phyloP scores from a whole-genome alignment of 768 basidiomycete species.

The Suillus subluteus region DNA sequence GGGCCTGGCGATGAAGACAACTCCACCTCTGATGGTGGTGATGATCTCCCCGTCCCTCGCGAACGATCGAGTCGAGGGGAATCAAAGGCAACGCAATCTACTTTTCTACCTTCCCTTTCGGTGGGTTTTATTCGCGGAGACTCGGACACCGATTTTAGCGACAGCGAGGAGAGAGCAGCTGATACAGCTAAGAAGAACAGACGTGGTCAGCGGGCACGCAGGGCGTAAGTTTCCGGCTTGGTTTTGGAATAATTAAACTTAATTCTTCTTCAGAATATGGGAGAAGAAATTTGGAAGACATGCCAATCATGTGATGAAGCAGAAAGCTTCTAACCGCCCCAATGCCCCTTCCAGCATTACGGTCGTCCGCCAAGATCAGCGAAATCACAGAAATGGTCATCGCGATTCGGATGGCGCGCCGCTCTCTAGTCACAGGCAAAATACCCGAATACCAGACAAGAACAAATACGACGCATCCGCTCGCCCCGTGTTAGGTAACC shows the following conservation, averaged over 20 bases:
- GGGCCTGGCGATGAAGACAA: conserved; percentile 37
- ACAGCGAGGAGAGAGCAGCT: conserved; percentile 57
- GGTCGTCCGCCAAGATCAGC: conserved; percentile 21
- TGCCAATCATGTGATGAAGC: conserved; percentile 89
- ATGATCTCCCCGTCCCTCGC: conserved; percentile 20
- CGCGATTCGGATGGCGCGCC: conserved; percentile 19
- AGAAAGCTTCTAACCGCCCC: conserved; percentile 24
- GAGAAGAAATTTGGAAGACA: conserved; percentile 93
- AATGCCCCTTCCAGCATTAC: conserved; percentile 10
- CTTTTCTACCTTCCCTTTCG: conserved; percentile 88
- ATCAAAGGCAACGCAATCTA: conserved; percentile 40
- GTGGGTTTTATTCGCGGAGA: conserved; percentile 84
- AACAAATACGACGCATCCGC: not conserved
- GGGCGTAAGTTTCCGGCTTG: conserved; percentile 69
- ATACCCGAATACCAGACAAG: conserved; percentile 2
- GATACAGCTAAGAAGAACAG: conserved; percentile 79
- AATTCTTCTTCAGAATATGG: conserved; percentile 73
- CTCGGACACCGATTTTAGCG: conserved; percentile 78
- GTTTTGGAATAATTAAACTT: conserved; percentile 10
- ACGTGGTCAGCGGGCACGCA: conserved; percentile 90
- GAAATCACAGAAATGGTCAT: conserved; percentile 20
- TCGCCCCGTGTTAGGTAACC: not conserved
- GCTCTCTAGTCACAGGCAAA: conserved; percentile 21
- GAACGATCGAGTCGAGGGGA: conserved; percentile 16
- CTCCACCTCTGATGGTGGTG: conserved; percentile 36